A percentile compares a stretch with the other conserved stretches of the same genome.
phyloP scores from a whole-genome alignment of 768 basidiomycete species.

The Saitozyma sp. region DNA sequence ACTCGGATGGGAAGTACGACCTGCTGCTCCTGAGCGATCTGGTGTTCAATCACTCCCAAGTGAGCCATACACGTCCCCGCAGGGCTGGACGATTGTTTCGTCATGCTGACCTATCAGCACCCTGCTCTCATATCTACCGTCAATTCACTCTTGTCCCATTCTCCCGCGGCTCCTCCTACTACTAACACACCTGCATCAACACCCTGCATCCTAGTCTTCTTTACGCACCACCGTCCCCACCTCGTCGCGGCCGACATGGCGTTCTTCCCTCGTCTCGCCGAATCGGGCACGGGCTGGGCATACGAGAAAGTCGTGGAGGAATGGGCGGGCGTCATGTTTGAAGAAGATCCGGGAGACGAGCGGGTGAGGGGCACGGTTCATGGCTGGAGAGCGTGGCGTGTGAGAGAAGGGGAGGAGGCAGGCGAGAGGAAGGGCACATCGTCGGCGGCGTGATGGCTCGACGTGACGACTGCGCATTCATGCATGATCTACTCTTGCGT shows the following conservation, averaged over 20 bases:
- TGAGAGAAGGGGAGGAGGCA: slow-evolving; percentile 25
- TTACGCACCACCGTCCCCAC: slow-evolving; percentile 82
- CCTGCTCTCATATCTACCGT: slow-evolving; percentile 76
- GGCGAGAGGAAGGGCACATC: neutral
- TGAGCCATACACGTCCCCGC: slow-evolving; percentile 40
- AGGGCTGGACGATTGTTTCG: slow-evolving; percentile 12
- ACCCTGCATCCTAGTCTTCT: slow-evolving; percentile 73
- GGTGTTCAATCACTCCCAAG: slow-evolving; percentile 92
- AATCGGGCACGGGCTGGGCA: slow-evolving; percentile 65
- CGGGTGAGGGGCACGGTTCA: slow-evolving; percentile 77
- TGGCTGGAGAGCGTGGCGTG: slow-evolving; percentile 66
- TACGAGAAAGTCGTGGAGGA: slow-evolving; percentile 69
- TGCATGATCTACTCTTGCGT: too few species aligned
- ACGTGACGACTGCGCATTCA: too few species aligned
- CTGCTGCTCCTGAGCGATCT: slow-evolving; percentile 87
- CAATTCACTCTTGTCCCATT: slow-evolving; percentile 52
- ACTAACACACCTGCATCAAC: slow-evolving; percentile 8
- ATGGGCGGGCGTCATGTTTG: slow-evolving; percentile 81
- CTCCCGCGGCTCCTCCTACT: neutral
- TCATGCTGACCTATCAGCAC: slow-evolving; percentile 59
- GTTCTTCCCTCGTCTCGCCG: slow-evolving; percentile 61
- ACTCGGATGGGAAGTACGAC: slow-evolving; percentile 59
- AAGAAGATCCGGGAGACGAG: slow-evolving; percentile 77
- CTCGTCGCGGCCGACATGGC: slow-evolving; percentile 77
- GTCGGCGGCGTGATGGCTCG: too few species aligned